Base-by-base conservation (phyloP, 2,329 filamentous ascomycete genomes). In the Grosmannia serpens region DNA sequence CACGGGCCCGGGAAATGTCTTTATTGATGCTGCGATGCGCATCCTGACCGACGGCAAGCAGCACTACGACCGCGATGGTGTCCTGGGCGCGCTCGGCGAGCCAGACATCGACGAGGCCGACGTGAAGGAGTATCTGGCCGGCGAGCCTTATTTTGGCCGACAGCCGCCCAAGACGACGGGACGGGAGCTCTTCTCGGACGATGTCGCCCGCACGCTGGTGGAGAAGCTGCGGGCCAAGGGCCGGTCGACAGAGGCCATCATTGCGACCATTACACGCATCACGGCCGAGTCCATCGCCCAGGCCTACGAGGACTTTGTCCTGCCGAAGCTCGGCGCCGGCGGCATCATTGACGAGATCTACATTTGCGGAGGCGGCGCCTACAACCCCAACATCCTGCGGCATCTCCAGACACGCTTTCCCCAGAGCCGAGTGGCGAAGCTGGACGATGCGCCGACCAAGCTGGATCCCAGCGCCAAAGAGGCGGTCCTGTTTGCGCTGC, bases 401-500 rank as follows among this genome's bases (percentile, higher is more conserved):
- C 27, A 55, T 24, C 38, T 55, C 24, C 53, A 55, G 41, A 17
- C 35, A 35, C 53, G 53, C 24, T 55, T 55, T 24, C 53, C 53
- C 1, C 11, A 29, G 10, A 46, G 22, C 8, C 53, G 53, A 13
- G 53, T 55, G 9, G 53, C 53, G 35, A 27, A 20, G 24, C 53
- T 55, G 35, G 53, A 55, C 41, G 38, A 15, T 9, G 53, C 53
- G 35, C 53, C 53, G 35, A 47, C 27, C 13, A 3, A 29, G 24
- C 53, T 55, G 15, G 38, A 46, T 7, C 24, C 53, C 10, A 38
- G 53, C 53, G 53, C 53, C 35, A 55, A 55, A 35, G 53, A 55
- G 53, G 53, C 53, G 24, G 53, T 55, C 13, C 26, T 55, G 35
- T 55, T 55, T 47, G 53, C 53, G 8, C 27, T 55, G 53, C 53